Evolutionary conservation across 164 flowering plant genomes (phyloP).

Genomic region (Liquidambar formosana): DNA sequence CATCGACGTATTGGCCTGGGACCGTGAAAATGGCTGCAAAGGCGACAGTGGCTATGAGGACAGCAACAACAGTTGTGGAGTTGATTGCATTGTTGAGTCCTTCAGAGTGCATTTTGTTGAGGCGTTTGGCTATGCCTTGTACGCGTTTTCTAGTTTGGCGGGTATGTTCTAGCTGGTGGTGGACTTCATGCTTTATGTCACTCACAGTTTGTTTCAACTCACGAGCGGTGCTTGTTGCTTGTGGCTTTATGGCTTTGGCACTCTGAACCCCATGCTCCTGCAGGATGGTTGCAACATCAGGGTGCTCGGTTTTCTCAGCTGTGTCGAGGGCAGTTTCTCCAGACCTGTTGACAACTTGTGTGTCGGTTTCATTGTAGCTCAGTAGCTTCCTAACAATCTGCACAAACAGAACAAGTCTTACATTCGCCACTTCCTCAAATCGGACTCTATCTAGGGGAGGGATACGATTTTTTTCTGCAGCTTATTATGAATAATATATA

Average conservation of each 20-base stretch:
- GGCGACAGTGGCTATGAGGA: slow-evolving; percentile 93
- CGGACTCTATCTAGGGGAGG: too few species aligned
- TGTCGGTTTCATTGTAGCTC: slow-evolving; percentile 44
- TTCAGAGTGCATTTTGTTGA: slow-evolving; percentile 85
- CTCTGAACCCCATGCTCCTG: slow-evolving; percentile 65
- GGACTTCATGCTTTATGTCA: slow-evolving; percentile 95
- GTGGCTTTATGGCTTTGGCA: slow-evolving; percentile 49
- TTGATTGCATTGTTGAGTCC: slow-evolving; percentile 98
- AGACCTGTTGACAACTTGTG: slow-evolving; percentile 51
- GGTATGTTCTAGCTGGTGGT: slow-evolving; percentile 86
- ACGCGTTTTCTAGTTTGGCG: slow-evolving; percentile 75
- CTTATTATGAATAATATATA: too few species aligned
- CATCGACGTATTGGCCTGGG: slow-evolving; percentile 84
- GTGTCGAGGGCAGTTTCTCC: slow-evolving; percentile 93
- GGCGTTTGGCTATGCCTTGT: slow-evolving; percentile 77
- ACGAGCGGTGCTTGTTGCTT: slow-evolving; percentile 47
- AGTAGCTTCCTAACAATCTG: slow-evolving; percentile 79
- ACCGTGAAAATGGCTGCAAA: slow-evolving; percentile 94
- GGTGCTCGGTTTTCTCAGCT: slow-evolving; percentile 67
- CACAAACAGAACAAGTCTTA: slow-evolving; percentile 16
- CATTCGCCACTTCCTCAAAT: background rate
- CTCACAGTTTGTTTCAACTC: slow-evolving; percentile 93
- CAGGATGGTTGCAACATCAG: slow-evolving; percentile 45
- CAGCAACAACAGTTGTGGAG: slow-evolving; percentile 95
- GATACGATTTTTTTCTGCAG: too few species aligned